A percentile compares a stretch with the other conserved stretches of the same genome.
phyloP scores from a whole-genome alignment of 169 alveolate genomes.

The Babesia sp. region DNA sequence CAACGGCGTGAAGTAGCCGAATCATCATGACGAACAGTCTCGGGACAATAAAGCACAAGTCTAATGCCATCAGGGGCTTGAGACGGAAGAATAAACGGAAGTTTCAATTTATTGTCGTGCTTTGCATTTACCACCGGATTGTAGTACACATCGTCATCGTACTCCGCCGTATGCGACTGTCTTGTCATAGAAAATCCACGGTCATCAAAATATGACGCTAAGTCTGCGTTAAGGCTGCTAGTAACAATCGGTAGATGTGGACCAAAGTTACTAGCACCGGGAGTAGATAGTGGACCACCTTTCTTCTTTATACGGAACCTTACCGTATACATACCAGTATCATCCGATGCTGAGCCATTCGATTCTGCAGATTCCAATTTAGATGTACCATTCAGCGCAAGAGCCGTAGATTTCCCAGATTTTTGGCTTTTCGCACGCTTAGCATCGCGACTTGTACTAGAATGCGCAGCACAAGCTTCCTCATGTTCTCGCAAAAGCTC shows the following conservation, averaged over 20 bases:
- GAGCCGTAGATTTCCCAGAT: neutral
- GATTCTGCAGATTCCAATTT: neutral
- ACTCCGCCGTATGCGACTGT: neutral
- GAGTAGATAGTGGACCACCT: neutral
- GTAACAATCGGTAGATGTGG: neutral
- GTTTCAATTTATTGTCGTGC: slow-evolving; percentile 49
- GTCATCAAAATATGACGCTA: neutral
- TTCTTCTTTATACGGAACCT: slow-evolving; percentile 13
- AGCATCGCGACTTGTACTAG: neutral
- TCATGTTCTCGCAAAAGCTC: slow-evolving; percentile 25
- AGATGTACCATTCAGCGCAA: neutral
- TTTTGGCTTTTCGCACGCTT: slow-evolving; percentile 1
- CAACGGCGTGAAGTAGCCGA: neutral
- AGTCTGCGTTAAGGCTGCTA: neutral
- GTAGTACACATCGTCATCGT: slow-evolving; percentile 51
- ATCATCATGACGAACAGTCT: neutral
- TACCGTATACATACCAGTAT: neutral
- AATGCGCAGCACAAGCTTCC: neutral
- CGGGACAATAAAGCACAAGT: slow-evolving; percentile 49
- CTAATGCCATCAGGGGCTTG: slow-evolving; percentile 66
- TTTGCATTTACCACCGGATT: slow-evolving; percentile 58
- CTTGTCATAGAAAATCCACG: neutral
- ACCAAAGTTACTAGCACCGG: neutral
- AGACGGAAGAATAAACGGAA: slow-evolving; percentile 53
- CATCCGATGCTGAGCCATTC: neutral